Base-by-base conservation (phyloP, 2,329 filamentous ascomycete genomes). In the Penicillium sp. region DNA sequence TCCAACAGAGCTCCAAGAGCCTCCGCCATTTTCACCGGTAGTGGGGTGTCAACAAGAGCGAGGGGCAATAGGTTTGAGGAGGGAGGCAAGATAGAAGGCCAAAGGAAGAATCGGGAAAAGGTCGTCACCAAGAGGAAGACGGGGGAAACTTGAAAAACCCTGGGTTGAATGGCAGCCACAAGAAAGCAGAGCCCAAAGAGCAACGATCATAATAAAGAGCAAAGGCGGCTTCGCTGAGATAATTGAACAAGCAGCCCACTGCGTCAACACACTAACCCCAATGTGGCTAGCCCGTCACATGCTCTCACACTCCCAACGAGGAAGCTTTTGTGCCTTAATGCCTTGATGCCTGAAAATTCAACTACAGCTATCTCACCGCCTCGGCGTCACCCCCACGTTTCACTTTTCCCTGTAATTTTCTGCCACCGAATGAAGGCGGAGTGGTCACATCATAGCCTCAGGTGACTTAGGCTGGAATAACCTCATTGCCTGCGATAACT, bases 1-100 rank as follows among this genome's bases (percentile, higher is more conserved):
- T 96, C 86, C 65, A 99, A 88, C 76, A 98, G 85, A 66, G 80
- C 78, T 74, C 84, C 79, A 65, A 88, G 79, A 75, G 86, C 83
- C 65, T 82, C 78, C 69, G 86, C 83, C 86, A 90, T 90, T 66
- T 73, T 73, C 60, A 60, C 54, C 49, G 57, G 59, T 61, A 64
- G 71, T 74, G 67, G 65, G 64, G 66, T 67, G 63, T 67, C 60
- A 69, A 69, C 59, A 65, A 48, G 59, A 62, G 62, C 28, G 60
- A 65, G 62, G 47, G 57, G 48, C 20, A 60, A 41, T 53, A 49
- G 53, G 57, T 47, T 60, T 37, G 41, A 59, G 57, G 57, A 39
- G 31, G n/a, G 52, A 35, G 50, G 49, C 47, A 17, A 42, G 45
- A 52, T 34, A 49, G 47, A 56, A 12, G 38, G 15, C 20, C 7